Percentiles rank a stretch among this genome's conserved stretches.
These are phyloP conservation scores for Leccinum variicolor DNA, from an alignment of 768 basidiomycete species.

Conservation along the genomic window DNA sequence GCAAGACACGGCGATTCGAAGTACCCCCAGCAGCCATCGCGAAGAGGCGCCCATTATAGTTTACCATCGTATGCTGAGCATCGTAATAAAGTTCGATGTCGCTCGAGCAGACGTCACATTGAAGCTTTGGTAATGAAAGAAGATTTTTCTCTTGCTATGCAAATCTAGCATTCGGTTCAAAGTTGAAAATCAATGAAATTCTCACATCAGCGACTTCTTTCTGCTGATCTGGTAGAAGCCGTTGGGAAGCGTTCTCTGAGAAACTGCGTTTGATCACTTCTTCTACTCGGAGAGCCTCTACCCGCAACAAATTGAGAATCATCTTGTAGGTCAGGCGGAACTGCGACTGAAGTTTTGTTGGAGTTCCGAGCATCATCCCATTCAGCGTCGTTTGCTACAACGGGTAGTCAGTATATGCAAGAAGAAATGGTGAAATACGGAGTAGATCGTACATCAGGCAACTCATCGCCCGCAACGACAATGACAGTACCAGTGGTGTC, in stretches of 20 bases:
- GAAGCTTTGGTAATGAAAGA: constrained; percentile 56
- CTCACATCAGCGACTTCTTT: constrained; percentile 79
- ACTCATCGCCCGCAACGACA: constrained; percentile 75
- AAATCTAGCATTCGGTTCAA: constrained; percentile 7
- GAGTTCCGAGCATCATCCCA: constrained; percentile 92
- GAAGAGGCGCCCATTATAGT: constrained; percentile 61
- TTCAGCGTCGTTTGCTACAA: constrained; percentile 66
- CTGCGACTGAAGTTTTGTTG: constrained; percentile 90
- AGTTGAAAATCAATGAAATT: not conserved
- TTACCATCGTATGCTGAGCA: constrained; percentile 55
- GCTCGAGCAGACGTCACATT: constrained; percentile 62
- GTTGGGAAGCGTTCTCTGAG: constrained; percentile 95
- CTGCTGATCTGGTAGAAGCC: constrained; percentile 90
- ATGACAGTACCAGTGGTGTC: constrained; percentile 96
- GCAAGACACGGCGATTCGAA: constrained; percentile 66
- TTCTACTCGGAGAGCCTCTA: constrained; percentile 93
- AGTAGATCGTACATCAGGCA: constrained; percentile 70
- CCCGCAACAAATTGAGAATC: constrained; percentile 94
- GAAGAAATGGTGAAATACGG: not conserved
- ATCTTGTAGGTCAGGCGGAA: constrained; percentile 99
- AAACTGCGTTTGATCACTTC: constrained; percentile 99
- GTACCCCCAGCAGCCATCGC: constrained; percentile 54
- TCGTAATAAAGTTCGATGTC: constrained; percentile 83
- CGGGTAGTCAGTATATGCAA: not conserved
- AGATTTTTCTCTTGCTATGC: constrained; percentile 70